Conservation (phyloP, 305 asterid species). For the Fraxinus velutina region DNA sequence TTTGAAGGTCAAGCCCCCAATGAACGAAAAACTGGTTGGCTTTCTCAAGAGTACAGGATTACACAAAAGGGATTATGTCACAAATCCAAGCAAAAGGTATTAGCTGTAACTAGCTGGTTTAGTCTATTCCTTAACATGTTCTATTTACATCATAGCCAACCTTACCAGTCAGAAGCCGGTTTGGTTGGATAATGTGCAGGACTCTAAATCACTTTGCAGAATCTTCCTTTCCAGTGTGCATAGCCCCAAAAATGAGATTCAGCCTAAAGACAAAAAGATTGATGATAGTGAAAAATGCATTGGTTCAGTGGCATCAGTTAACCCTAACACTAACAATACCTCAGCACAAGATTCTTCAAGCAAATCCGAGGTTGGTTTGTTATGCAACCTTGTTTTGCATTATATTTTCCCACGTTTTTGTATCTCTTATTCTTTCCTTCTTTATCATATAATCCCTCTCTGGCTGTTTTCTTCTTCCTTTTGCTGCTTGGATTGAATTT, state of each 20-base stretch:
- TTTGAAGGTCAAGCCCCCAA: background rate
- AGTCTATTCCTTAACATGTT: background rate
- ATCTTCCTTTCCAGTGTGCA: background rate
- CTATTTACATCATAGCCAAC: background rate
- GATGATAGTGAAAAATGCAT: background rate
- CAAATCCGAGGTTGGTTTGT: background rate
- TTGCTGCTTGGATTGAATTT: background rate
- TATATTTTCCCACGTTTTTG: background rate
- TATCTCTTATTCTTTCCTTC: background rate
- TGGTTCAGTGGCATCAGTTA: background rate
- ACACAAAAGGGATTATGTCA: background rate
- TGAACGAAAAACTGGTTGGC: background rate
- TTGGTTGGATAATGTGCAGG: constrained; percentile 9
- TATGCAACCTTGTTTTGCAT: background rate
- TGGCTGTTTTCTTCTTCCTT: background rate
- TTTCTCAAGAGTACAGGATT: background rate
- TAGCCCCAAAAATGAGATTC: background rate
- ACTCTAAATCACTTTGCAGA: constrained; percentile 4
- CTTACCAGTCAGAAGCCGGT: constrained; percentile 8
- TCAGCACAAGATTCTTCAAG: background rate
- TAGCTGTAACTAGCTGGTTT: background rate
- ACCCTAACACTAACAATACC: background rate
- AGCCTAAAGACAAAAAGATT: background rate
- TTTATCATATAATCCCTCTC: background rate
- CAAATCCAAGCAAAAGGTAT: background rate